Evolutionary conservation across 108 stramenopile species (phyloP), one percentile per base, ranked within the genome.

Genomic region (Nitzschia putrida): DNA sequence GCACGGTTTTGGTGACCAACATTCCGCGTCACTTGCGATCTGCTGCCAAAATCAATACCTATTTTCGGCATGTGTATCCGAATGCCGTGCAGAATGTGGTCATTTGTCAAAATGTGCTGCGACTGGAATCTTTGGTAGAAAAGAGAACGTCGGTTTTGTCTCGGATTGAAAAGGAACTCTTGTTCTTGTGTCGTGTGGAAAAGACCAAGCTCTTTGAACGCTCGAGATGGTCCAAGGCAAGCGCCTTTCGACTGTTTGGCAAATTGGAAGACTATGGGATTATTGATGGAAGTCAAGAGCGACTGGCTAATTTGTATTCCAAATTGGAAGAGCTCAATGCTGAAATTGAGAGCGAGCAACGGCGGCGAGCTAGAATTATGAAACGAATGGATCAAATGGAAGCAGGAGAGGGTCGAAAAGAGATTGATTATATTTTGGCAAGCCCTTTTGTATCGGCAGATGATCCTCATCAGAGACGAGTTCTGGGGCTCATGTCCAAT

Each of bases 11-110:
- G 49, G 91, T 95, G 0, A 86, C 88, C 38, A 92, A 91, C 52
- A 91, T 95, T 67, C 94, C 94, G 4, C 72, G 88, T n/a, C 91
- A 95, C 81, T 80, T 95, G 78, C 75, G 94, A 37, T 78, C 86
- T 12, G 75, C 86, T 10, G 72, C 73, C 14, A 92, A 92, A 57
- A 88, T 92, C 38, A 80, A 72, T 10, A 88, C 68, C 23, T 94
- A 94, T 64, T 94, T 94, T 73, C 71, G 81, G 24, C 90, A 94
- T 66, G 93, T 94, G 0, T 94, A 94, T 74, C 90, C 93, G 10
- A 81, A 95, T 72, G 89, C 90, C 11, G 91, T 95, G 29, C 82
- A 85, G 69, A 78, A 74, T 57, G 93, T 95, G 9, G 79, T 87
- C 43, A 84, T 95, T 77, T 95, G 93, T 76, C 90, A 95, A 77